Evolutionary conservation across 108 stramenopile genomes (phyloP), one percentile per base, ranked within the genome.

Genomic region (Cylindrotheca closterium): DNA sequence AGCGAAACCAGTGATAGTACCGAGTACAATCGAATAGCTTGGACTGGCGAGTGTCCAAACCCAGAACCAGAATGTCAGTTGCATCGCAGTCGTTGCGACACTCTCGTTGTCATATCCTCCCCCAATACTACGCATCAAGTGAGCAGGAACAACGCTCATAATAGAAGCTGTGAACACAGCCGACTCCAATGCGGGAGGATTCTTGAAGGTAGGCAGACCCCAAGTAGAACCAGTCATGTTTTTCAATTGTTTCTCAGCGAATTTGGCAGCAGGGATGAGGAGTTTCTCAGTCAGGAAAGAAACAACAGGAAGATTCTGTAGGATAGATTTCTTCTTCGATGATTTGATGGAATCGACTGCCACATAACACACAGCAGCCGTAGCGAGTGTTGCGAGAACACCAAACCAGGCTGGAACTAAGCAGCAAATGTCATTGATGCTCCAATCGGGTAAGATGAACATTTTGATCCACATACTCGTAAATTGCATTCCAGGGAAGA

Each of bases 81-180:
- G 79, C 75, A 95, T 82, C 50, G 98, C 98, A 30, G 88, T 88
- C 49, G 97, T 90, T 4, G 98, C 98, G 17, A 99, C 92, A 50
- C 89, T 63, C 70, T 99, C 98, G 62, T 99, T 98, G 82, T 99
- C 98, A 67, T 92, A 99, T 23, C 96, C 95, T 26, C 98, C 98
- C 17, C 96, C 98, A 2, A 99, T 59, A 55, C 65, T 67, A 21
- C 96, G 79, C 62, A 87, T 77, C 53, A 95, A 83, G 65, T 97
- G 92, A 24, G 93, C 89, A 3, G 96, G 96, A 8, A 97, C 77
- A 58, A 94, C 70, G 52, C 79, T 79, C 81, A 93, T 93, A 65
- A 95, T 85, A 30, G 70, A 69, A 23, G 91, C 87, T 3, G 87
- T 73, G 29, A 80, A 65, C 33, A 82, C 60, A 28, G 80, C 81